Evolutionary conservation across 169 alveolate species (phyloP), one percentile per base, ranked within the genome.

Genomic region (Eimeria necatrix): DNA sequence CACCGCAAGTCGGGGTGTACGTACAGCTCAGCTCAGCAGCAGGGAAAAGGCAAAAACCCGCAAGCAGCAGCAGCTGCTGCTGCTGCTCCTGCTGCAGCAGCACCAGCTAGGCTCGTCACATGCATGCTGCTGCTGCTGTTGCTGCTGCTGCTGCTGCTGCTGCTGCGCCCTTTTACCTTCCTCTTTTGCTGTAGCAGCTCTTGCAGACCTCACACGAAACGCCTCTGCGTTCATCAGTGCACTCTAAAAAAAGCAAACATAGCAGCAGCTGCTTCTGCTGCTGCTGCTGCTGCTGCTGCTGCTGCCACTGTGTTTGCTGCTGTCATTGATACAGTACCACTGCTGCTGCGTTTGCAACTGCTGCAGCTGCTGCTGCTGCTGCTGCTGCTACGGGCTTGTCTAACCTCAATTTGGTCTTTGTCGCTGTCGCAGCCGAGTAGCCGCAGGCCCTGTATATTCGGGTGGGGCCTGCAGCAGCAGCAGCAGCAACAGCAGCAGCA

Each of bases 401-500:
- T 68, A 52, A 88, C 94, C 73, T 22, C 41, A 10, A 88, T 48
- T 52, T 88, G 94, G 9, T 68, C 94, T 20, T 59, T 78, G 76
- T 88, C 87, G 46, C 41, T 88, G 59, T 88, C 94, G 22, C 78
- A 64, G 24, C 94, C 94, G 20, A 88, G 16, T 12, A 88, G 94
- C 71, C 59, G 73, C 52, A 88, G 87, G 16, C 61, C 41, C n/a
- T n/a, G 59, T n/a, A 88, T 16, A 22, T 73, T 71, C 41, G 94
- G 94, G 59, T 88, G 94, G 59, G 85, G 94, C 73, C 94, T 88
- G 94, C 85, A 68, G 32, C 20, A 48, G 18, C 89, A 80, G 41
- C 3, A 3, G 68, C 56, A 80, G 46, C 89, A 46, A 64, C 71
- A 80, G 24, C 51, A 74, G n/a, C 85, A 73, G 59, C 85, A 73